Percentiles rank a stretch among this genome's conserved stretches.
Evolutionary conservation across 129 eudicot genomes (phyloP).

Genomic region (Centrapalus pauciflorus): DNA sequence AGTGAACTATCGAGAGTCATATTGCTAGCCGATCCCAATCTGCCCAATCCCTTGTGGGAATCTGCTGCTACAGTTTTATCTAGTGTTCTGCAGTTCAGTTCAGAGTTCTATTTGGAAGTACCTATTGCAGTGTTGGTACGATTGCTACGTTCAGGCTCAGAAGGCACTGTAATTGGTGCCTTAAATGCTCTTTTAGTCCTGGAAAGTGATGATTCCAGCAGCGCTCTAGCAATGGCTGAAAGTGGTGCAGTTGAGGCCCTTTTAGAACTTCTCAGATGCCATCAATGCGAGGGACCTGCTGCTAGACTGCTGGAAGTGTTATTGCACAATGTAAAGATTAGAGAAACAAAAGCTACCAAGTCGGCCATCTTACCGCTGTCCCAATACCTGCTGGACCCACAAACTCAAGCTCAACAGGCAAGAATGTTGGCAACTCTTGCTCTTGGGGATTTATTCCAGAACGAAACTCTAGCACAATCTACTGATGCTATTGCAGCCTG

Average conservation of each 20-base stretch:
- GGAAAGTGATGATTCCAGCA: conserved; percentile 88
- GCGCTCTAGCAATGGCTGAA: conserved; percentile 98
- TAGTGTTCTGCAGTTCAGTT: conserved; percentile 88
- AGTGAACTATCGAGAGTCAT: conserved; percentile 82
- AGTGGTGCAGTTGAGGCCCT: conserved; percentile 96
- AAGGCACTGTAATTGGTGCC: conserved; percentile 80
- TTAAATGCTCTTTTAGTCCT: conserved; percentile 84
- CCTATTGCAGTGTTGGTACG: conserved; percentile 92
- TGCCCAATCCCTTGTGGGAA: conserved; percentile 95
- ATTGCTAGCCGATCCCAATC: conserved; percentile 65
- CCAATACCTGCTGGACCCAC: conserved; percentile 96
- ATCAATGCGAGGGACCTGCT: conserved; percentile 92
- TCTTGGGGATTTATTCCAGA: conserved; percentile 94
- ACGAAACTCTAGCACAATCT: conserved; percentile 78
- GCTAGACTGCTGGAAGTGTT: conserved; percentile 86
- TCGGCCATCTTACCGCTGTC: conserved; percentile 85
- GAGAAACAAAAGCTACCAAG: conserved; percentile 85
- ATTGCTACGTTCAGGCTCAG: conserved; percentile 85
- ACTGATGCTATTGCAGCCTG: conserved; percentile 95
- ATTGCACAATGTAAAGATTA: conserved; percentile 78
- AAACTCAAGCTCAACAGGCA: conserved; percentile 98
- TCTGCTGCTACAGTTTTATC: conserved; percentile 90
- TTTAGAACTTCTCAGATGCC: conserved; percentile 84
- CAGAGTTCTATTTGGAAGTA: conserved; percentile 90
- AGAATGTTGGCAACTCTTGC: conserved; percentile 95